A percentile compares a stretch with the other conserved stretches of the same genome.
These are phyloP conservation scores for Collybia nuda DNA, from an alignment of 768 basidiomycete species.

Conservation along the genomic window DNA sequence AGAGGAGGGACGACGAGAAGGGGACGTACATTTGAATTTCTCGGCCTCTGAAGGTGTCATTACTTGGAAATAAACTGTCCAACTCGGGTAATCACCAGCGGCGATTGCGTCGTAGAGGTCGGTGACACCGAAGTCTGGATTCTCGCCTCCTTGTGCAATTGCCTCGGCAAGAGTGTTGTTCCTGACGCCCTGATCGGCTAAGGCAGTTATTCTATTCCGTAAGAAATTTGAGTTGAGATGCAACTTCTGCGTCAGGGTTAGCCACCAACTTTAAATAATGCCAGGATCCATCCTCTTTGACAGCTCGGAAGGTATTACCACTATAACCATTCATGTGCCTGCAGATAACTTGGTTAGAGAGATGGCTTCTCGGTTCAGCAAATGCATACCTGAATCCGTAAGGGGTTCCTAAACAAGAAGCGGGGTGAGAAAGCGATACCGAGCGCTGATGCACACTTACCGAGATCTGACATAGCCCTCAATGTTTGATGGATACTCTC, in stretches of 20 bases:
- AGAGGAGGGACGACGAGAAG: neutral
- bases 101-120: slow-evolving; percentile 59
- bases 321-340: slow-evolving; percentile 19
- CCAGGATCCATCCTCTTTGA: slow-evolving; percentile 45
- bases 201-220: slow-evolving; percentile 33
- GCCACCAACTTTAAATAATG: slow-evolving; percentile 50
- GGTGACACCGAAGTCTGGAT: slow-evolving; percentile 53
- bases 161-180: slow-evolving; percentile 37
- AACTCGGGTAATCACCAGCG: slow-evolving; percentile 50
- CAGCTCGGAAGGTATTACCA: slow-evolving; percentile 22
- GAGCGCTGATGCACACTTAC: slow-evolving; percentile 21
- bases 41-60: slow-evolving; percentile 53
- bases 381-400: slow-evolving; percentile 31
- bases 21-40: slow-evolving; percentile 33
- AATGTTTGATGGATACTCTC: slow-evolving; percentile 47
- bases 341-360: neutral
- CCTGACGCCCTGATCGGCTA: slow-evolving; percentile 16
- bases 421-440: neutral
- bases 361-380: neutral
- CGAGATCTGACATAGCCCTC: slow-evolving; percentile 54
- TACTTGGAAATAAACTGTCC: slow-evolving; percentile 57
- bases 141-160: slow-evolving; percentile 34
- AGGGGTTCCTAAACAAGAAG: slow-evolving; percentile 31
- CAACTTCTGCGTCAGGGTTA: neutral
- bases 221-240: neutral